Conservation (phyloP, 768 basidiomycete species). For the Mycena rebaudengoi region DNA sequence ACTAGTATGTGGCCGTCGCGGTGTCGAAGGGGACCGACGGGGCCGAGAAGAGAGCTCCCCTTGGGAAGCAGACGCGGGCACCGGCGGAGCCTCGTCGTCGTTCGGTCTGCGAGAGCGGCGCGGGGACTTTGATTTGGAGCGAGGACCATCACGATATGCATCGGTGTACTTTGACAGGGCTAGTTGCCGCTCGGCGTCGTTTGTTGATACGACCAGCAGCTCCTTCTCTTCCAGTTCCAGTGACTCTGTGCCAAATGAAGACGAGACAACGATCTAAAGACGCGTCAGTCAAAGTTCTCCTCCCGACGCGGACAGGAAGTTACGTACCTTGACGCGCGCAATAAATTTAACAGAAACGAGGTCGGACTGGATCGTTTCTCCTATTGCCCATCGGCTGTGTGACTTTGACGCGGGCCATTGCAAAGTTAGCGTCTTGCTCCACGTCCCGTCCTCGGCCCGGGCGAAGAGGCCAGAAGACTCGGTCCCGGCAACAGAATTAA, state of each 20-base stretch:
- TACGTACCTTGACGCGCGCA: slow-evolving; percentile 69
- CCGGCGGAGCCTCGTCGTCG: slow-evolving; percentile 39
- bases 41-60: slow-evolving; percentile 23
- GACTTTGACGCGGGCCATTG: slow-evolving; percentile 79
- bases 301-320: slow-evolving; percentile 12
- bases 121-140: slow-evolving; percentile 68
- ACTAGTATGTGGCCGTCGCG: slow-evolving; percentile 75
- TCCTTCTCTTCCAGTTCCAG: slow-evolving; percentile 77
- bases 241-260: slow-evolving; percentile 68
- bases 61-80: slow-evolving; percentile 52
- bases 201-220: slow-evolving; percentile 72
- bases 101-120: slow-evolving; percentile 50
- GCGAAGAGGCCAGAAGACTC: slow-evolving; percentile 69
- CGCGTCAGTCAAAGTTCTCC: slow-evolving; percentile 25
- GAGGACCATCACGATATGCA: slow-evolving; percentile 36
- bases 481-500: slow-evolving; percentile 62
- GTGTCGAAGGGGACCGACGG: slow-evolving; percentile 38
- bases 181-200: slow-evolving; percentile 71
- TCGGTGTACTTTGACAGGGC: slow-evolving; percentile 70
- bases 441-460: slow-evolving; percentile 64
- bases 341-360: slow-evolving; percentile 75
- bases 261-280: slow-evolving; percentile 55
- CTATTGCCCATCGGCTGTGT: slow-evolving; percentile 79
- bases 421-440: slow-evolving; percentile 71
- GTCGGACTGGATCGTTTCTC: slow-evolving; percentile 76